phyloP scores from a whole-genome alignment of 1,139 yeast species.

The Eremothecium cymbalariae region DNA sequence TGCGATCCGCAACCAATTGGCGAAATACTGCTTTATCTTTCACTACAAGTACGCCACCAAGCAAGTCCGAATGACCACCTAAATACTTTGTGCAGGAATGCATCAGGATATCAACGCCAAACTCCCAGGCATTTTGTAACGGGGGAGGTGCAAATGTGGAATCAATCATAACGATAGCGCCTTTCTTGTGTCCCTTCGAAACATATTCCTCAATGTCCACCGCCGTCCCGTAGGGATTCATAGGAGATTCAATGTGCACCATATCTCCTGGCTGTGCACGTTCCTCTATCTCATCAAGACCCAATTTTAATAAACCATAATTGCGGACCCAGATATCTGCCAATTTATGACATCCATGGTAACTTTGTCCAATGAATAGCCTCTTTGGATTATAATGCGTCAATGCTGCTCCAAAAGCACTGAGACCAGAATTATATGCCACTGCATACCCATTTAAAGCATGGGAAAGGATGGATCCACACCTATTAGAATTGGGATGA shows the following conservation, averaged over 20 bases:
- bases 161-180: slow-evolving; percentile 66
- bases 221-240: slow-evolving; percentile 76
- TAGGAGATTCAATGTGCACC: slow-evolving; percentile 78
- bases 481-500: slow-evolving; percentile 63
- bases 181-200: slow-evolving; percentile 56
- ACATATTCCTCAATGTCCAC: slow-evolving; percentile 57
- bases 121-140: slow-evolving; percentile 66
- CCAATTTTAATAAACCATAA: slow-evolving; percentile 47
- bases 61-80: slow-evolving; percentile 89
- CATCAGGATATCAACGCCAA: slow-evolving; percentile 75
- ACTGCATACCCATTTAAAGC: slow-evolving; percentile 52
- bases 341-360: slow-evolving; percentile 77
- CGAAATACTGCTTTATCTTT: slow-evolving; percentile 42
- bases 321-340: slow-evolving; percentile 55
- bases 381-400: slow-evolving; percentile 65
- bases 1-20: slow-evolving; percentile 51
- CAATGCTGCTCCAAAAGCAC: slow-evolving; percentile 74
- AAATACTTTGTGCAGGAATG: slow-evolving; percentile 89
- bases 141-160: slow-evolving; percentile 95
- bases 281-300: slow-evolving; percentile 41
- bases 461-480: slow-evolving; percentile 57
- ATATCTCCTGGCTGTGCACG: slow-evolving; percentile 61
- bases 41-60: slow-evolving; percentile 71
- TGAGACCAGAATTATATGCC: slow-evolving; percentile 67
- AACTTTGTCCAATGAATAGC: slow-evolving; percentile 69